A percentile compares a stretch with the other conserved stretches of the same genome.
Evolutionary conservation across 2,329 filamentous ascomycete genomes (phyloP).

Genomic region (Eutypella sp.): DNA sequence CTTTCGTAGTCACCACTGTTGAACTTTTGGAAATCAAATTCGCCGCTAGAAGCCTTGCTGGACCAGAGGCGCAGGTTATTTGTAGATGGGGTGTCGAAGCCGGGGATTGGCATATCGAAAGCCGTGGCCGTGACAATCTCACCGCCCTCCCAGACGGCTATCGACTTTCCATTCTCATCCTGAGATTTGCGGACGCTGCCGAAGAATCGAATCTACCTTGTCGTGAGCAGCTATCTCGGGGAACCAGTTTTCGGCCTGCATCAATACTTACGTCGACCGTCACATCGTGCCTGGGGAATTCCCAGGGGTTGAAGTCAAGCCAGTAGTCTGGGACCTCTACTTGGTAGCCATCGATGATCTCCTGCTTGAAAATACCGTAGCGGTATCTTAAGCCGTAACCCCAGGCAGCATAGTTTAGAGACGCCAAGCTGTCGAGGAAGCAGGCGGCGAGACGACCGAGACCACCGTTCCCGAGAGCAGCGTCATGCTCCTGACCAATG

Average conservation of each 20-base stretch:
- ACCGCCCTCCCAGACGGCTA: conserved; percentile 81
- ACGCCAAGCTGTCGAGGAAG: conserved; percentile 93
- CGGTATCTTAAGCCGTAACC: conserved; percentile 93
- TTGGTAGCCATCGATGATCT: conserved; percentile 96
- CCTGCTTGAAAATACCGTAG: conserved; percentile 99
- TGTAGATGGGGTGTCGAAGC: conserved; percentile 82
- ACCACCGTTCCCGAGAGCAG: conserved; percentile 91
- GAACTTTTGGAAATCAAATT: conserved; percentile 99
- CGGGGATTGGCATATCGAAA: conserved; percentile 89
- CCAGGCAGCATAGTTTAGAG: conserved; percentile 94
- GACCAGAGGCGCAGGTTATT: conserved; percentile 98
- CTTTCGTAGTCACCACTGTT: conserved; percentile 97
- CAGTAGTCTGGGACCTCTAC: conserved; percentile 98
- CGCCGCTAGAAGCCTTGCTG: conserved; percentile 91
- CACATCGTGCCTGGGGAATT: conserved; percentile 93
- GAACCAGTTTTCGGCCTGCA: background rate
- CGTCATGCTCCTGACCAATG: conserved; percentile 91
- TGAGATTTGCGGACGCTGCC: conserved; percentile 72
- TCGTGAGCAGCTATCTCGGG: conserved; percentile 1
- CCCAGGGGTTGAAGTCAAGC: conserved; percentile 99
- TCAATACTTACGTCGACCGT: conserved; percentile 68
- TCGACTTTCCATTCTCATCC: conserved; percentile 70
- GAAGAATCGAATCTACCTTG: conserved; percentile 79
- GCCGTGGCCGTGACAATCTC: conserved; percentile 89
- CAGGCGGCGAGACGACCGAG: conserved; percentile 92